Evolutionary conservation across 2,329 filamentous ascomycete genomes (phyloP), one percentile per base, ranked within the genome.

Genomic region (Diaporthe sp.): DNA sequence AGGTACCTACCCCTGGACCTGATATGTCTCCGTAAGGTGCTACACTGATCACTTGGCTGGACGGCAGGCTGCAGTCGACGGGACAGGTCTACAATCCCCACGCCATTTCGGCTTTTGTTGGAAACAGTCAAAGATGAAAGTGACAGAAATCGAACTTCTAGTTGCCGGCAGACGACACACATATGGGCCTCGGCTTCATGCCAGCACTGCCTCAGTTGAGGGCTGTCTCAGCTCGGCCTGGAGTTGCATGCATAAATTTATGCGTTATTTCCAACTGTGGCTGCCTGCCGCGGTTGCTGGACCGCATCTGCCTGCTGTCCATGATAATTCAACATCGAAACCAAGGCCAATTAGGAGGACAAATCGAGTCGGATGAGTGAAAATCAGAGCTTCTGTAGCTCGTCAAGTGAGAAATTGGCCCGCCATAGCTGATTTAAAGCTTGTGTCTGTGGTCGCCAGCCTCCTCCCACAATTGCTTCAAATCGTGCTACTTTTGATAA

Each of bases 1-100:
- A 30, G 9, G 45, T 8, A 42, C 58, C 3, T 13, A 64, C 58
- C 2, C 58, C 58, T 64, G 58, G 58, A 15, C 58, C 38, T 64
- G 38, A 45, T 64, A 64, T 64, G 2, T 30, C 38, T 45, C 25
- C 25, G 15, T 42, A 64, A 30, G 58, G 25, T 30, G 25, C 38
- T 30, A 64, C 58, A n/a, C 4, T 22, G 15, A 38, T 64, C 58
- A 30, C 9, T 15, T 12, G 3, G 17, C 8, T 45, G 58, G 25
- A 8, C 38, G 58, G 40, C 58, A 45, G 58, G 58, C 58, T 45
- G 58, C 58, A 64, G 15, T 64, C 58, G 38, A 64, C 58, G 38
- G 38, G 58, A 45, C 58, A 64, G 38, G 38, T 64, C 58, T 25
- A 45, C 25, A 5, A 25, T 64, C 7, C 58, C 58, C 58, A 64